Evolutionary conservation across 1,284 basidiomycete species (phyloP).

Genomic region (Phaffia rhodozyma): DNA sequence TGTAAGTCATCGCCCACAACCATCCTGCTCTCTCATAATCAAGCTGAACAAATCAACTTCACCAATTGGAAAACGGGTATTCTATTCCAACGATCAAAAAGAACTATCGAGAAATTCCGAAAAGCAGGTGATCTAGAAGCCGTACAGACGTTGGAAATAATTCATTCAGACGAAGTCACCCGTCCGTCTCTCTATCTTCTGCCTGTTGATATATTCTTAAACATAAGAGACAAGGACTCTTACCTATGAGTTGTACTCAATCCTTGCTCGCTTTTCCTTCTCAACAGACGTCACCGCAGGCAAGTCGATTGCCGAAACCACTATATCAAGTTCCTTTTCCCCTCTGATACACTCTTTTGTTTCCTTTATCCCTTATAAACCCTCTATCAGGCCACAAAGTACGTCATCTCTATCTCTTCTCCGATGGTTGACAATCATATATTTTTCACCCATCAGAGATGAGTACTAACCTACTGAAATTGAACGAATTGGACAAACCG

Average conservation of each 20-base stretch:
- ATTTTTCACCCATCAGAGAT: no score
- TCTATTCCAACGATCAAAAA: no score
- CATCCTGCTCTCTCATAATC: no score
- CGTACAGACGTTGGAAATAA: conserved; percentile 58
- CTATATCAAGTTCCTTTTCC: conserved; percentile 40
- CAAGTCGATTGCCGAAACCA: no score
- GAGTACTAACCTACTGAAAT: no score
- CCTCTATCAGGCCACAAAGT: no score
- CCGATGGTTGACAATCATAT: no score
- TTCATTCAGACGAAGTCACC: conserved; percentile 70
- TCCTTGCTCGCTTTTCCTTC: background rate
- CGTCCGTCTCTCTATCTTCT: conserved; percentile 31
- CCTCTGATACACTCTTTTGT: background rate
- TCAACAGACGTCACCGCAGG: conserved; percentile 56
- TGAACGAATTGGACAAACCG: no score
- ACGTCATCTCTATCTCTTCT: no score
- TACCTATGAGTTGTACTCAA: background rate
- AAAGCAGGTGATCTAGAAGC: conserved; percentile 57
- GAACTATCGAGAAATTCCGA: conserved; percentile 62
- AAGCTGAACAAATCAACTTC: no score
- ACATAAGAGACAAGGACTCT: background rate
- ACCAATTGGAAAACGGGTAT: no score
- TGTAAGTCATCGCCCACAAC: conserved; percentile 19
- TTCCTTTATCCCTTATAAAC: no score
- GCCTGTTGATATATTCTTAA: background rate